Conservation (phyloP, 768 basidiomycete genomes). For the Pholiota microspora region DNA sequence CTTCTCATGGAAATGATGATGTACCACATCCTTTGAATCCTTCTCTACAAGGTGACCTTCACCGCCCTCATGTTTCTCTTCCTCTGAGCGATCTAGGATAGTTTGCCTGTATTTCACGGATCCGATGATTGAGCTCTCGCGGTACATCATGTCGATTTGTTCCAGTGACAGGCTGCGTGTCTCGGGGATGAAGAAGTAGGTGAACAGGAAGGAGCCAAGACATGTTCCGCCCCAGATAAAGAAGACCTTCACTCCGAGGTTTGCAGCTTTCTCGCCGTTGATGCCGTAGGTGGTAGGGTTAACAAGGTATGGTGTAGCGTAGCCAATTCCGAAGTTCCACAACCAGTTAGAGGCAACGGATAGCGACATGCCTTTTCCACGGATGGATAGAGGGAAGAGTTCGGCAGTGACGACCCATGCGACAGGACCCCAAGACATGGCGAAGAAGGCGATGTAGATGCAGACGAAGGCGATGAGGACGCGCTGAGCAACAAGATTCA, state of each 20-base stretch:
- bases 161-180: slow-evolving; percentile 79
- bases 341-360: slow-evolving; percentile 53
- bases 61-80: background rate
- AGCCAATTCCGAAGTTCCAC: slow-evolving; percentile 76
- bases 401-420: slow-evolving; percentile 69
- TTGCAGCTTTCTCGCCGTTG: slow-evolving; percentile 32
- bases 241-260: slow-evolving; percentile 71
- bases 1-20: background rate
- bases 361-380: slow-evolving; percentile 77
- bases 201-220: slow-evolving; percentile 64
- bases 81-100: background rate
- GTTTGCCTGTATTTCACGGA: background rate
- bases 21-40: background rate
- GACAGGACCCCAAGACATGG: slow-evolving; percentile 68
- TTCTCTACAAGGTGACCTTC: background rate
- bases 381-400: slow-evolving; percentile 78
- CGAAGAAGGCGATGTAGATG: slow-evolving; percentile 43
- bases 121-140: slow-evolving; percentile 40
- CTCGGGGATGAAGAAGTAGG: slow-evolving; percentile 37
- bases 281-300: slow-evolving; percentile 25
- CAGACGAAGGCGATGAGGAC: slow-evolving; percentile 60
- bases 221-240: slow-evolving; percentile 77
- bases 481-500: slow-evolving; percentile 46
- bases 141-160: slow-evolving; percentile 76
- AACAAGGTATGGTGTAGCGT: slow-evolving; percentile 60